Evolutionary conservation across 345 rosid genomes (phyloP).

Genomic region (Aquilaria malaccensis): DNA sequence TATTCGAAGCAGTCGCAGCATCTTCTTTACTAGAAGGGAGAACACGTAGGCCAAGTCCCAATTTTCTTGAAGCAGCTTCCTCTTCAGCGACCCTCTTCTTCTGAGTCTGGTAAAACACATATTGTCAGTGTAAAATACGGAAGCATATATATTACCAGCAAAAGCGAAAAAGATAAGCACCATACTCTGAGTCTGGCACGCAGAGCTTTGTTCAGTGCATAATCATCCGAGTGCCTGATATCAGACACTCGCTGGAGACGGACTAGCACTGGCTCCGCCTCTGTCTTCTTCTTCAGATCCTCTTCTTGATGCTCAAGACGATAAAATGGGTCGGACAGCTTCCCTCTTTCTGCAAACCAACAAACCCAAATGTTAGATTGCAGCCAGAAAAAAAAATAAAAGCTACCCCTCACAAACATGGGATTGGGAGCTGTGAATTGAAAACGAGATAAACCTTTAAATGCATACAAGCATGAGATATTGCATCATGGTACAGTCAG

Average conservation of each 20-base stretch:
- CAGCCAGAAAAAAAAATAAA: not conserved
- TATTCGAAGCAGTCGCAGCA: conserved; percentile 42
- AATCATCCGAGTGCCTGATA: conserved; percentile 80
- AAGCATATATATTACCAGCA: not conserved
- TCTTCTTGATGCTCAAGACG: conserved; percentile 91
- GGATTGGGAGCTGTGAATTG: no score
- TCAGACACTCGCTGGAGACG: conserved; percentile 80
- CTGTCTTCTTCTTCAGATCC: conserved; percentile 93
- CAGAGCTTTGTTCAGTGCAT: conserved; percentile 69
- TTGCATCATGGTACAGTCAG: no score
- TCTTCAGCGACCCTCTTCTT: conserved; percentile 87
- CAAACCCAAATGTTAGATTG: conserved; percentile 6
- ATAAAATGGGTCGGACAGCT: conserved; percentile 93
- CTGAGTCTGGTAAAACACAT: conserved; percentile 36
- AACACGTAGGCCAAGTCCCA: conserved; percentile 72
- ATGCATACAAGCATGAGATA: no score
- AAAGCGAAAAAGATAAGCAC: conserved; percentile 2
- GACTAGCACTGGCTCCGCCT: conserved; percentile 84
- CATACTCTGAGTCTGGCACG: conserved; percentile 72
- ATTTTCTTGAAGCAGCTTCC: conserved; percentile 59
- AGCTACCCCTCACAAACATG: no score
- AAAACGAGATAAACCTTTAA: no score
- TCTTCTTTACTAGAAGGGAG: conserved; percentile 70
- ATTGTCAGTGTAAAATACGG: conserved; percentile 1
- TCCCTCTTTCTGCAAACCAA: conserved; percentile 62